Conservation (phyloP, 257 asterid species). For the Buddleja alternifolia region DNA sequence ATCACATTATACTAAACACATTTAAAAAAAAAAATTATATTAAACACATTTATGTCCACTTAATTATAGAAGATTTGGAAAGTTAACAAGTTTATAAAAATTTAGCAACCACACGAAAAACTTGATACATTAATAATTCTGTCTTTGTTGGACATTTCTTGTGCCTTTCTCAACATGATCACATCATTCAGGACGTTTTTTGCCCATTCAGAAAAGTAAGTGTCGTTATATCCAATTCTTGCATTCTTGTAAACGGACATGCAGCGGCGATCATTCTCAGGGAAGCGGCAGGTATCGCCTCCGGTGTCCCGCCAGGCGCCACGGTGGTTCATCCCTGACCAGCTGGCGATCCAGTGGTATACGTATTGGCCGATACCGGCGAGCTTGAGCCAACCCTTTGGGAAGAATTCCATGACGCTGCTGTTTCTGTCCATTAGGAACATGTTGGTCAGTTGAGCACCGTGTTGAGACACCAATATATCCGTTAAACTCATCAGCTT, state of each 20-base stretch:
- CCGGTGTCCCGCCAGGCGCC: conserved; percentile 83
- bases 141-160: conserved; percentile 14
- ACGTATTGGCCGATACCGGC: conserved; percentile 85
- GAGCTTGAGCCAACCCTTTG: conserved; percentile 76
- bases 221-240: conserved; percentile 54
- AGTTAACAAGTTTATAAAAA: background rate
- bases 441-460: conserved; percentile 82
- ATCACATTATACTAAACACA: too few species aligned
- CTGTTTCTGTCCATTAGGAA: conserved; percentile 72
- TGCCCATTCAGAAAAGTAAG: conserved; percentile 63
- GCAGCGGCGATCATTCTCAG: conserved; percentile 64
- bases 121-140: background rate
- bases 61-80: background rate
- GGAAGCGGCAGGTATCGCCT: conserved; percentile 55
- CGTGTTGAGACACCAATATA: conserved; percentile 72
- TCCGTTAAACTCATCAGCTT: conserved; percentile 66
- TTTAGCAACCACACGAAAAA: conserved; percentile 34
- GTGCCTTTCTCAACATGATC: conserved; percentile 38
- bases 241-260: conserved; percentile 60
- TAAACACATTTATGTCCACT: too few species aligned
- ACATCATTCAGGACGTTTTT: conserved; percentile 45
- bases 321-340: conserved; percentile 82
- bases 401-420: conserved; percentile 78
- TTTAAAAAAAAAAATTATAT: too few species aligned
- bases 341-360: conserved; percentile 73